A percentile compares a stretch with the other conserved stretches of the same genome.
phyloP scores from a whole-genome alignment of 78 protist genomes.

The Guillardia theta region DNA sequence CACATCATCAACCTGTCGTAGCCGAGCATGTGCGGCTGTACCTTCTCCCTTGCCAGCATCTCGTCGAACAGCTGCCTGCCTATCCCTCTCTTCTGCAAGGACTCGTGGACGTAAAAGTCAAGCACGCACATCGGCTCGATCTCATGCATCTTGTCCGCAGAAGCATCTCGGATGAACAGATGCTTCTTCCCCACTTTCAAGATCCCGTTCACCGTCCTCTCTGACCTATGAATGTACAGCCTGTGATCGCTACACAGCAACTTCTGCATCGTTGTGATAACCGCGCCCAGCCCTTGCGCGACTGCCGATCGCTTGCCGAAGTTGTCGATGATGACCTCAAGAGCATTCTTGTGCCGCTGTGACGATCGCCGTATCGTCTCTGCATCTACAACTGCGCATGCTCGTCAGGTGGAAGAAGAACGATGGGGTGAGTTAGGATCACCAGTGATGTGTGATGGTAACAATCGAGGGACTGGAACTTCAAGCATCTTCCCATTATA shows the following conservation, averaged over 20 bases:
- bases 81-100: too few species aligned
- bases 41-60: too few species aligned
- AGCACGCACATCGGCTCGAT: conserved; percentile 63
- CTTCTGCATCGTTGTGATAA: neutral
- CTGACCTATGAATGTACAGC: conserved; percentile 25
- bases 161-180: conserved; percentile 47
- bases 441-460: neutral
- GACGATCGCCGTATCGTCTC: neutral
- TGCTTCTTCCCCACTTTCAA: conserved; percentile 63
- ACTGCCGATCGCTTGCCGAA: neutral
- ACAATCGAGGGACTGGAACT: neutral
- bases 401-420: neutral
- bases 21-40: too few species aligned
- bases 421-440: neutral
- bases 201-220: neutral
- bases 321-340: neutral
- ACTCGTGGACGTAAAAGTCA: conserved; percentile 67
- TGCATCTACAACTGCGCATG: neutral
- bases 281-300: neutral
- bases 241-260: neutral
- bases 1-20: too few species aligned
- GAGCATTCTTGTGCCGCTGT: neutral
- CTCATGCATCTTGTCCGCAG: conserved; percentile 5
- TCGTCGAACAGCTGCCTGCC: too few species aligned
- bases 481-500: neutral